Conservation (phyloP, 208 protist genomes). For the Acanthamoeba polyphaga region DNA sequence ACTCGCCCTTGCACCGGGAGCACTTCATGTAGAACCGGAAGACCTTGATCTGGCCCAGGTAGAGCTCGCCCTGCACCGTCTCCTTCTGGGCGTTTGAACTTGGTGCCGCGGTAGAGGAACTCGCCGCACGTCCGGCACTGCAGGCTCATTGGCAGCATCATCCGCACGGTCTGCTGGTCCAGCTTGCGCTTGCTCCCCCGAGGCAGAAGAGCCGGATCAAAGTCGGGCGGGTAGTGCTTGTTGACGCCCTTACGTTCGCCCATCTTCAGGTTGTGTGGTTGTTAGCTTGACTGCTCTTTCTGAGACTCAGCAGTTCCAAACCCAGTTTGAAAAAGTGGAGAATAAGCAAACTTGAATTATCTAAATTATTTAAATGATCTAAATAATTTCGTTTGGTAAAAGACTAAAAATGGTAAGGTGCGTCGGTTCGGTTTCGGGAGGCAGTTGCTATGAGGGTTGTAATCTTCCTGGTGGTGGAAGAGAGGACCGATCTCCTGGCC, state of each 20-base stretch:
- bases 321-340: too few relatives aligned
- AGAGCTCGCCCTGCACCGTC: constrained; percentile 87
- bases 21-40: constrained; percentile 92
- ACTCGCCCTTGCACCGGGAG: constrained; percentile 88
- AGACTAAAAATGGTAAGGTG: too few relatives aligned
- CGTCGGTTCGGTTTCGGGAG: too few relatives aligned
- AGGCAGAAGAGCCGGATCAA: constrained; percentile 69
- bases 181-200: constrained; percentile 57
- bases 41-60: constrained; percentile 89
- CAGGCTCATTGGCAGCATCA: constrained; percentile 93
- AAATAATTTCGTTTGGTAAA: too few relatives aligned
- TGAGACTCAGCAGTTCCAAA: too few relatives aligned
- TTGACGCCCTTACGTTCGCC: constrained; percentile 73
- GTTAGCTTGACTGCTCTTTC: too few relatives aligned
- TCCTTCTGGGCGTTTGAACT: constrained; percentile 93
- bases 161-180: constrained; percentile 81
- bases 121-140: constrained; percentile 90
- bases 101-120: constrained; percentile 90
- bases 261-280: neutral
- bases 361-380: too few relatives aligned
- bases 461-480: too few relatives aligned
- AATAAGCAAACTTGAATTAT: too few relatives aligned
- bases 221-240: constrained; percentile 79
- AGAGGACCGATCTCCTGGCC: too few relatives aligned
- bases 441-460: too few relatives aligned